Base-by-base conservation (phyloP, 2,329 filamentous ascomycete species). In the Pyricularia grisea region DNA sequence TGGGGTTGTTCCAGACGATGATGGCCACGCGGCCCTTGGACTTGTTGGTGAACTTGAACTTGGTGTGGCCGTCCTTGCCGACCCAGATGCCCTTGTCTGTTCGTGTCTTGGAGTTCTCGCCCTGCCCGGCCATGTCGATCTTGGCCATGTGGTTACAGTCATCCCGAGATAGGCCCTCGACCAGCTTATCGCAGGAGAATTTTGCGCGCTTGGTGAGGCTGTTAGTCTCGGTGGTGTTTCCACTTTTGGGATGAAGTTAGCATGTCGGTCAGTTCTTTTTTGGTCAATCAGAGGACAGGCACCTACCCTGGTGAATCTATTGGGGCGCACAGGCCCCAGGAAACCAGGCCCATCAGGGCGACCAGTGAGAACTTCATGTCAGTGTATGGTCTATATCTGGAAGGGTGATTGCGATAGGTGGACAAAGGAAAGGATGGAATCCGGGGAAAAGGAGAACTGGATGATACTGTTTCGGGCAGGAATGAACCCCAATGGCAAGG, bases 71-170 rank as follows among this genome's bases (percentile, higher is more conserved):
- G 17, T 74, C 71, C 17, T 70, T 30, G 68, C 76, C 76, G 67
- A 77, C 73, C 75, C 75, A 78, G 69, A 77, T 76, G 14, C 65
- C 65, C 55, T 69, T 67, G 23, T 70, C 71, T 67, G 74, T 75
- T 71, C 72, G 70, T 20, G 50, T 60, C 10, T 68, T 25, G 10
- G 69, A 25, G 71, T 77, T 77, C 20, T 69, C 67, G 25, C 76
- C 76, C 69, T 73, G 72, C 14, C 69, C 72, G 42, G 68, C 67
- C 68, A 76, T 72, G 70, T 73, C 74, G 63, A 77, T 75, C 25
- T 72, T 69, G 31, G 72, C 69, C 72, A 77, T 75, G 71, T 76
- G 72, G 42, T 71, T 67, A 71, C 75, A 77, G 71, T 77, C 75
- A 2, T 70, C 69, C 4, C 50, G n/a, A 28, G 23, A 63, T 12